Percentiles rank a stretch among this genome's conserved stretches.
Conservation (phyloP, 139 green algal species). For the Chlamydomonas sp. region DNA sequence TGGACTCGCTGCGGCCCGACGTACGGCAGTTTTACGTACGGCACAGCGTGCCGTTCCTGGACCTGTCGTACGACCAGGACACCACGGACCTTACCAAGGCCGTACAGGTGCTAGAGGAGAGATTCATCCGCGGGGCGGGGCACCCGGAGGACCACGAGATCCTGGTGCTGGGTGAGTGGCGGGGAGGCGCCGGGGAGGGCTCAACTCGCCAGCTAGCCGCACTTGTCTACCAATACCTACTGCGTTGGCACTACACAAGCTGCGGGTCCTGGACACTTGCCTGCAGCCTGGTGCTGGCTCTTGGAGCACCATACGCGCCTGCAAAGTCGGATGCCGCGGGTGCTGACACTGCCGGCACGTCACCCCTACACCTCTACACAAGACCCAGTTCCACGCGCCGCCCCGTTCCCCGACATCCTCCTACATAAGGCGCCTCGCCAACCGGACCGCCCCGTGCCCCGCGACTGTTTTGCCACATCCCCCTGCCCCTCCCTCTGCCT, state of each 20-base stretch:
- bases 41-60: constrained; percentile 64
- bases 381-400: too few species aligned
- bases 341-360: too few species aligned
- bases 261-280: too few species aligned
- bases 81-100: constrained; percentile 92
- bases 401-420: too few species aligned
- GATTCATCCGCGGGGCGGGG: constrained; percentile 4
- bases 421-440: too few species aligned
- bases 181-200: not conserved
- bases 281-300: too few species aligned
- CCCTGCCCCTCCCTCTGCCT: not conserved
- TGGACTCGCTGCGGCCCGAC: constrained; percentile 83
- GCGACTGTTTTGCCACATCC: not conserved
- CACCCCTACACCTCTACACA: too few species aligned
- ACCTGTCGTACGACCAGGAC: constrained; percentile 88
- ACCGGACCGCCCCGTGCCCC: not conserved
- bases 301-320: too few species aligned
- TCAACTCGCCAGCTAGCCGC: too few species aligned
- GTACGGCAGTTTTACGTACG: constrained; percentile 64
- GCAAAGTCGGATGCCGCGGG: too few species aligned
- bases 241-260: too few species aligned
- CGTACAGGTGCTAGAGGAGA: constrained; percentile 58
- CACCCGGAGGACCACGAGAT: constrained; percentile 37
- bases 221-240: too few species aligned
- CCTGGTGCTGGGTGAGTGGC: constrained; percentile 47